phyloP scores from a whole-genome alignment of 2,329 filamentous ascomycete genomes.

The Calonectria henricotiae region DNA sequence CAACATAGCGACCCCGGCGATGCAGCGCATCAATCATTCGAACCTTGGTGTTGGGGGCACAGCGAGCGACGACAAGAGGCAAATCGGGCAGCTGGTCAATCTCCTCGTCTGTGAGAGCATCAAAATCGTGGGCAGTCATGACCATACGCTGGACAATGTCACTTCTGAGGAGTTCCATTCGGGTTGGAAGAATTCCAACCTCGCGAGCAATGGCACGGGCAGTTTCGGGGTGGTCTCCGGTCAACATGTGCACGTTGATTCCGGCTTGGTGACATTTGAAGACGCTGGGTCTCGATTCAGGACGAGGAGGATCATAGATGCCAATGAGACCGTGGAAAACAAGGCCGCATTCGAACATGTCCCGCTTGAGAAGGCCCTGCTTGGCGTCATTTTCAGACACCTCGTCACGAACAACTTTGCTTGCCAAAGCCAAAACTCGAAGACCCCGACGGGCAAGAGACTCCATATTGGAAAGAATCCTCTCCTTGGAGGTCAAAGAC shows the following conservation, averaged over 20 bases:
- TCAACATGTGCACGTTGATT: constrained; percentile 77
- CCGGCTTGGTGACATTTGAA: constrained; percentile 71
- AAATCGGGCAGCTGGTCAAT: constrained; percentile 75
- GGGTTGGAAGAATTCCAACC: constrained; percentile 71
- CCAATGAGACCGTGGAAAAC: constrained; percentile 77
- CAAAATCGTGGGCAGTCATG: constrained; percentile 77
- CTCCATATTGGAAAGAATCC: constrained; percentile 78
- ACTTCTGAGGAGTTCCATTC: constrained; percentile 61
- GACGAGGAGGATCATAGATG: constrained; percentile 78
- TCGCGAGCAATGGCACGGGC: constrained; percentile 74
- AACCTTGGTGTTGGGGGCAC: constrained; percentile 80
- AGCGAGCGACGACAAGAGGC: constrained; percentile 78
- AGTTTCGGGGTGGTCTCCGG: constrained; percentile 75
- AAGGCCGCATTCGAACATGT: constrained; percentile 68
- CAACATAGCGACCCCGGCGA: constrained; percentile 74
- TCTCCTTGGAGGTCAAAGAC: constrained; percentile 60
- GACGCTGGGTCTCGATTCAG: constrained; percentile 73
- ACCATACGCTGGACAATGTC: constrained; percentile 72
- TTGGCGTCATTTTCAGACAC: constrained; percentile 53
- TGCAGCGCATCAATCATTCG: constrained; percentile 83
- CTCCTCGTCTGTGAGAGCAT: constrained; percentile 74
- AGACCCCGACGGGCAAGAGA: constrained; percentile 75
- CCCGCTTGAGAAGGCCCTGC: constrained; percentile 44
- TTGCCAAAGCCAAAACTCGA: constrained; percentile 76
- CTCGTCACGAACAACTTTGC: constrained; percentile 36